Conservation (phyloP, 495 filamentous ascomycete genomes). For the Hypoxylon fuscum region DNA sequence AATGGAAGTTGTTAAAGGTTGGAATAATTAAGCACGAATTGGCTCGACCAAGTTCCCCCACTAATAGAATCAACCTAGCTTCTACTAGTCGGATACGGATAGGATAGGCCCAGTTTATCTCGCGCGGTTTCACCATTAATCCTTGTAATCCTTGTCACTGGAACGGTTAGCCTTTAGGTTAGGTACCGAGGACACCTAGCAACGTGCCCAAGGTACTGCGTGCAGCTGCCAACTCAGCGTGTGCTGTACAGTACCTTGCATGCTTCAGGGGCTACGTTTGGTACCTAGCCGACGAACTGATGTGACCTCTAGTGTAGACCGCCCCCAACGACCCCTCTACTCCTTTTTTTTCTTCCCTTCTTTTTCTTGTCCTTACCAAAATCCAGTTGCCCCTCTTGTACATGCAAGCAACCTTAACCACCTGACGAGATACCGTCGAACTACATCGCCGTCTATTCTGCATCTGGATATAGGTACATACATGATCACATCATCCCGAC, state of each 20-base stretch:
- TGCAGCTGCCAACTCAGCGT: slow-evolving; percentile 34
- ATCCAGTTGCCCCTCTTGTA: slow-evolving; percentile 6
- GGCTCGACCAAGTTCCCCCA: background rate
- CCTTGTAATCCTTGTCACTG: too few species aligned
- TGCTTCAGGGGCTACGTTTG: slow-evolving; percentile 7
- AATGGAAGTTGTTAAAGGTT: background rate
- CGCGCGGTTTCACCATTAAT: slow-evolving; percentile 29
- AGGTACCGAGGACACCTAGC: background rate
- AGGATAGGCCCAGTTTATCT: slow-evolving; percentile 8
- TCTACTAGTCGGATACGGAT: slow-evolving; percentile 1
- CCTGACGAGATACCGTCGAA: slow-evolving; percentile 6
- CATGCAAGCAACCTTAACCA: slow-evolving; percentile 28
- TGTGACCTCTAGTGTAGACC: slow-evolving; percentile 5
- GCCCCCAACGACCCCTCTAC: slow-evolving; percentile 4
- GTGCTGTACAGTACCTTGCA: slow-evolving; percentile 34
- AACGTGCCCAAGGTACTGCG: background rate
- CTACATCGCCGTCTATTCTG: background rate
- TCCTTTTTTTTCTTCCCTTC: slow-evolving; percentile 1
- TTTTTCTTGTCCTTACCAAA: slow-evolving; percentile 6
- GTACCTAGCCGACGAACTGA: slow-evolving; percentile 4
- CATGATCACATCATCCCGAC: slow-evolving; percentile 9
- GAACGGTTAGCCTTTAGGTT: too few species aligned
- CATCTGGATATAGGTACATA: background rate
- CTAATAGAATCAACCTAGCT: background rate
- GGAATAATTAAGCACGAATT: slow-evolving; percentile 1